phyloP scores from a whole-genome alignment of 805 yeast species.

The Kodamaea hsintzibuensis region DNA sequence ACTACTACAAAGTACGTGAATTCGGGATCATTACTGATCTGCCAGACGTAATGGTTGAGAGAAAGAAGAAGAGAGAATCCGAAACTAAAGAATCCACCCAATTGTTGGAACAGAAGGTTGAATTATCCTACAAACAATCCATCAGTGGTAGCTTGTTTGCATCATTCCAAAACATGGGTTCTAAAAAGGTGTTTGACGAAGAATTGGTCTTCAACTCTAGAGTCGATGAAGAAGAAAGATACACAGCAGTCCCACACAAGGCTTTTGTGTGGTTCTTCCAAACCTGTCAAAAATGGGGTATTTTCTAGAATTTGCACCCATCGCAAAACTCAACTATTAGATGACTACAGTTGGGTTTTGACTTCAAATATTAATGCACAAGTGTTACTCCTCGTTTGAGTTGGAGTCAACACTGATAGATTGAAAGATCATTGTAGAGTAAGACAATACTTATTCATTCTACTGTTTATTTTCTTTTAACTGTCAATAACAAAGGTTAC shows the following conservation, averaged over 20 bases:
- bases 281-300: slow-evolving; percentile 9
- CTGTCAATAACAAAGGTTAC: too few relatives aligned
- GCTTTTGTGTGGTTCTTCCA: slow-evolving; percentile 6
- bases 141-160: slow-evolving; percentile 3
- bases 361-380: not conserved
- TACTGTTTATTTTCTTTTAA: too few relatives aligned
- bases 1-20: slow-evolving; percentile 23
- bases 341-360: not conserved
- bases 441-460: too few relatives aligned
- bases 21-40: slow-evolving; percentile 39
- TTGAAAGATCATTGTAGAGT: not conserved
- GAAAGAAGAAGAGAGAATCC: slow-evolving; percentile 9
- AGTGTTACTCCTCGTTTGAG: not conserved
- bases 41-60: slow-evolving; percentile 34
- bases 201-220: slow-evolving; percentile 6
- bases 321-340: not conserved
- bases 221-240: slow-evolving; percentile 6
- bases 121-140: slow-evolving; percentile 7
- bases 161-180: not conserved
- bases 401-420: not conserved
- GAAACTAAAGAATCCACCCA: slow-evolving; percentile 2
- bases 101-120: not conserved
- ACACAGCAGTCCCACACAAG: not conserved
- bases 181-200: slow-evolving; percentile 5
- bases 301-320: not conserved